A percentile compares a stretch with the other conserved stretches of the same genome.
Evolutionary conservation across 129 eudicot species (phyloP).

Genomic region (Centella asiatica): DNA sequence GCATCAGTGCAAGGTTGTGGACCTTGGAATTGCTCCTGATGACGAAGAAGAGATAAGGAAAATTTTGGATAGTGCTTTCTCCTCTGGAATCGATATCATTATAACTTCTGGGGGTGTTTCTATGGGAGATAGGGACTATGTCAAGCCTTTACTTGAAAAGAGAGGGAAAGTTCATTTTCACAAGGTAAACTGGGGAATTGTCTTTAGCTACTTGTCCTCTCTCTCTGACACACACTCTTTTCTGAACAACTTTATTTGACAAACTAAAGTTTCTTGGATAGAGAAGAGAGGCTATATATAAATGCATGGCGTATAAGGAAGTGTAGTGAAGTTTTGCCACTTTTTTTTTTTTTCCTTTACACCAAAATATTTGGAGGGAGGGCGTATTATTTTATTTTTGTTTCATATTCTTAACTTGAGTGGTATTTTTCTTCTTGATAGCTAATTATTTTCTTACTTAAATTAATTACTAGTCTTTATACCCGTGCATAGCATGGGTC

Average conservation of each 20-base stretch:
- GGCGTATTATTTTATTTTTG: no score
- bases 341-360: no score
- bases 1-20: conserved; percentile 66
- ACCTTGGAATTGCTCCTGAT: conserved; percentile 85
- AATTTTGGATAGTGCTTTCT: conserved; percentile 49
- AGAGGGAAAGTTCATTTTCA: conserved; percentile 64
- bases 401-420: no score
- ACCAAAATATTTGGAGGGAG: no score
- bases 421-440: no score
- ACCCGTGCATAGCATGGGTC: no score
- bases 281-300: no score
- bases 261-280: no score
- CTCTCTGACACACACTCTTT: neutral
- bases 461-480: no score
- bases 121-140: conserved; percentile 93
- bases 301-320: no score
- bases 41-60: conserved; percentile 58
- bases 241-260: neutral
- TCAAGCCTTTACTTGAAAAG: conserved; percentile 73
- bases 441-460: no score
- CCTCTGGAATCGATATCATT: conserved; percentile 67
- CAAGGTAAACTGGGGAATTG: conserved; percentile 37
- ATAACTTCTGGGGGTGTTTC: conserved; percentile 96
- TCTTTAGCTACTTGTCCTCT: neutral
- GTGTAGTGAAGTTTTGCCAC: no score